phyloP scores from a whole-genome alignment of 805 yeast species.

The Saccharomycopsis selenospora region DNA sequence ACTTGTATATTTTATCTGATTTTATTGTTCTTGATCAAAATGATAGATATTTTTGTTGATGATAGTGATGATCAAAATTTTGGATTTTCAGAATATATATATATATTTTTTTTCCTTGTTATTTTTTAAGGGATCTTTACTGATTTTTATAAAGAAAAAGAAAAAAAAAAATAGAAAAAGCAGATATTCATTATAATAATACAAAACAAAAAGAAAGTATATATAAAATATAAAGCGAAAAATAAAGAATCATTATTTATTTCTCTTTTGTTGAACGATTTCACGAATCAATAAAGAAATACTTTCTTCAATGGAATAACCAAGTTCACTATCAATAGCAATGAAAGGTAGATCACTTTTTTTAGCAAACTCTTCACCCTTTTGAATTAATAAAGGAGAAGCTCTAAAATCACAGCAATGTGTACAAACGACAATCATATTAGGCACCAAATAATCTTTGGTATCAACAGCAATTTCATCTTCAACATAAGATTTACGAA shows the following conservation, averaged over 20 bases:
- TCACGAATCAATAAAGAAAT: conserved; percentile 54
- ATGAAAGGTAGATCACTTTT: conserved; percentile 63
- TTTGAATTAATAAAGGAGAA: conserved; percentile 51
- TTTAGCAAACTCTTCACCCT: conserved; percentile 50
- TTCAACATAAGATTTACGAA: conserved; percentile 1
- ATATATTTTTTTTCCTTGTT: too few species aligned
- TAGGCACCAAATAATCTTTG: conserved; percentile 39
- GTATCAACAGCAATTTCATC: conserved; percentile 6
- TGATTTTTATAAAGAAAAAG: not conserved
- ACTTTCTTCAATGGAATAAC: conserved; percentile 48
- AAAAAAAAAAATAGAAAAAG: not conserved
- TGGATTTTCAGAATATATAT: too few species aligned
- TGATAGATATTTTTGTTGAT: too few species aligned
- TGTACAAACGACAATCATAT: conserved; percentile 61
- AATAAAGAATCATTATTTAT: not conserved
- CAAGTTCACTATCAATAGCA: conserved; percentile 47
- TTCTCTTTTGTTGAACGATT: conserved; percentile 35
- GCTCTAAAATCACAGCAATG: conserved; percentile 50
- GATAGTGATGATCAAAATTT: too few species aligned
- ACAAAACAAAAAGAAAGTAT: too few species aligned
- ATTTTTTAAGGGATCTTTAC: too few species aligned
- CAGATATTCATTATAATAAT: too few species aligned
- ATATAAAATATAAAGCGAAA: too few species aligned
- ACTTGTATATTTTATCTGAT: too few species aligned
- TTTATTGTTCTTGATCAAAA: too few species aligned